phyloP scores from a whole-genome alignment of 371 early-diverging fungal species.

The Syncephalastrum sp. region DNA sequence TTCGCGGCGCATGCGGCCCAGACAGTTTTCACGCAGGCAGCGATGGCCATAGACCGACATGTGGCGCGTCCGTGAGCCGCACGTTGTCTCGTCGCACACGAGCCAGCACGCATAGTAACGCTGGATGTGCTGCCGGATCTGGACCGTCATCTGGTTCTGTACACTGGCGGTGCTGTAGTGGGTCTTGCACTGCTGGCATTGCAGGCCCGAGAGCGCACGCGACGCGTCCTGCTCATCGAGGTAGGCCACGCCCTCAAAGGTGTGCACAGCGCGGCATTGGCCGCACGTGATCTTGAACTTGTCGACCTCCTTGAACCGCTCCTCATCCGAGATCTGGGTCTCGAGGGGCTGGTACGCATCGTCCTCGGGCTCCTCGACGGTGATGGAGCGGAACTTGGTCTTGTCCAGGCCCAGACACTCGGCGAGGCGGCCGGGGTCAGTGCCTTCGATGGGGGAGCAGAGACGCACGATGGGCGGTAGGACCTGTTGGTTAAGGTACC shows the following conservation, averaged over 20 bases:
- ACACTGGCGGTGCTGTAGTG: slow-evolving; percentile 42
- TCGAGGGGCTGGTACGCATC: slow-evolving; percentile 73
- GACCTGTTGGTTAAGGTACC: slow-evolving; percentile 97
- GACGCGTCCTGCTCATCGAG: slow-evolving; percentile 3
- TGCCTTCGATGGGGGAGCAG: slow-evolving; percentile 88
- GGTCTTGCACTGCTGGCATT: slow-evolving; percentile 62
- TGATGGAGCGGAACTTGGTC: slow-evolving; percentile 45
- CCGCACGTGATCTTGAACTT: slow-evolving; percentile 61
- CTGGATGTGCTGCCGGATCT: slow-evolving; percentile 66
- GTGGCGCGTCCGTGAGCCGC: slow-evolving; percentile 60
- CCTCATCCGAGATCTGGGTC: slow-evolving; percentile 80
- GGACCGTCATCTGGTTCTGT: slow-evolving; percentile 58
- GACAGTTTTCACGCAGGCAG: slow-evolving; percentile 69
- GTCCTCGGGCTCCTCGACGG: slow-evolving; percentile 38
- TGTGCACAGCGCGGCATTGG: slow-evolving; percentile 53
- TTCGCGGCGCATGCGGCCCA: slow-evolving; percentile 65
- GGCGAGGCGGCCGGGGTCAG: slow-evolving; percentile 78
- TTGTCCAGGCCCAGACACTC: slow-evolving; percentile 80
- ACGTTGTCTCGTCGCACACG: slow-evolving; percentile 77
- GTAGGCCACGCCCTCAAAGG: slow-evolving; percentile 58
- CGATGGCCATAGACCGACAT: slow-evolving; percentile 74
- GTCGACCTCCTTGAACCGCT: slow-evolving; percentile 79
- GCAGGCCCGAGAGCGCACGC: slow-evolving; percentile 31
- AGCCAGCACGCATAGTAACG: slow-evolving; percentile 72
- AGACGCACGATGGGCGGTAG: slow-evolving; percentile 94